Evolutionary conservation across 495 filamentous ascomycete species (phyloP).

Genomic region (Hamigera avellanea): DNA sequence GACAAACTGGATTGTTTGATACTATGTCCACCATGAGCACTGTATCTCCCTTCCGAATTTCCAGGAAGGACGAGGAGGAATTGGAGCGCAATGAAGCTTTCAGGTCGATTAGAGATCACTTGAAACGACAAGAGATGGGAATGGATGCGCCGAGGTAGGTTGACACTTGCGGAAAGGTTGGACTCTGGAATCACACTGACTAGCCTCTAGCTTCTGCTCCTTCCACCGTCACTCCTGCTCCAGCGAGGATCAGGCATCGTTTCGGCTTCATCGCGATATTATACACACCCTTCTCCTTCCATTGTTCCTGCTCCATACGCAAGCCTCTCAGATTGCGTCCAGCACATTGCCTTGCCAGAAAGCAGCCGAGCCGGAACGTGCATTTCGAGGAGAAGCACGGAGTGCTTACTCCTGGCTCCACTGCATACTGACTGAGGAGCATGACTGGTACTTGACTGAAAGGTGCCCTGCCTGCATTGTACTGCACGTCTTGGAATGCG

Average conservation of each 20-base stretch:
- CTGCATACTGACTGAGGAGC: conserved; percentile 45
- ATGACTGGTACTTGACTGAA: conserved; percentile 44
- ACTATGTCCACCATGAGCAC: conserved; percentile 5
- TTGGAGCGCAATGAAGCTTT: conserved; percentile 35
- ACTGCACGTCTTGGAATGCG: conserved; percentile 40
- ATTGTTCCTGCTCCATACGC: conserved; percentile 43
- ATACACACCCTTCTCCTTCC: conserved; percentile 48
- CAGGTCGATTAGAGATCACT: conserved; percentile 27
- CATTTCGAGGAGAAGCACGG: conserved; percentile 45
- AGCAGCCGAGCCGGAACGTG: conserved; percentile 44
- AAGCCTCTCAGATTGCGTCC: conserved; percentile 38
- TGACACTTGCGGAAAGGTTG: background rate
- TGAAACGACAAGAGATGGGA: conserved; percentile 30
- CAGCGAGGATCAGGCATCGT: conserved; percentile 29
- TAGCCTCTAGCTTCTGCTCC: conserved; percentile 35
- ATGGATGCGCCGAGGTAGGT: conserved; percentile 24
- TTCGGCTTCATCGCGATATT: conserved; percentile 49
- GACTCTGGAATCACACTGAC: background rate
- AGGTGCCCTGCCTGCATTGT: conserved; percentile 49
- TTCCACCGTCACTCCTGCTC: conserved; percentile 30
- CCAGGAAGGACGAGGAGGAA: conserved; percentile 21
- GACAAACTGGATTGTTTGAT: no score
- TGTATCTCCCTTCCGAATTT: conserved; percentile 36
- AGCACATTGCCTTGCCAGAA: conserved; percentile 31
- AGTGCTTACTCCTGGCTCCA: conserved; percentile 50